phyloP scores from a whole-genome alignment of 148 eudicot genomes.

The Rheum nobile region DNA sequence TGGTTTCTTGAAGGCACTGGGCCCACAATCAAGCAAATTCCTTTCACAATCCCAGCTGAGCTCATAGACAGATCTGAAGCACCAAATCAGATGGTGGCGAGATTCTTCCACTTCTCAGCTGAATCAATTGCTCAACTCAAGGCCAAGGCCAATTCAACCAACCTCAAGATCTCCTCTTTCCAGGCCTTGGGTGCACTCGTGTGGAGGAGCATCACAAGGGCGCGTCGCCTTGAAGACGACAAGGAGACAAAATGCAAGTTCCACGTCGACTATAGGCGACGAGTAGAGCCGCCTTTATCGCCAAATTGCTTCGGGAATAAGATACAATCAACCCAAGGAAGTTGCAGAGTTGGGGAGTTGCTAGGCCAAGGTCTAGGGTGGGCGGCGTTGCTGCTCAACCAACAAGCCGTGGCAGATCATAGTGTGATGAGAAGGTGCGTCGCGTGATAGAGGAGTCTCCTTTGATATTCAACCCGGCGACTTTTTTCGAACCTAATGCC shows the following conservation, averaged over 20 bases:
- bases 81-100: slow-evolving; percentile 4
- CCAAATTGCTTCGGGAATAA: neutral
- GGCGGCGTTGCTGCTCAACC: slow-evolving; percentile 14
- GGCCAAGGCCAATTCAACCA: slow-evolving; percentile 12
- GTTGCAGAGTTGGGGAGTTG: neutral
- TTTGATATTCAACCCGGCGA: neutral
- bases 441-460: neutral
- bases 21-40: slow-evolving; percentile 10
- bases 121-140: slow-evolving; percentile 15
- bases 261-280: neutral
- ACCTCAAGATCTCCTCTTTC: neutral
- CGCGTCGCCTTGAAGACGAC: neutral
- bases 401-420: slow-evolving; percentile 14
- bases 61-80: neutral
- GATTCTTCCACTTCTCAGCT: slow-evolving; percentile 16
- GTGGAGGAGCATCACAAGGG: slow-evolving; percentile 8
- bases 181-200: neutral
- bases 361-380: slow-evolving; percentile 9
- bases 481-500: neutral
- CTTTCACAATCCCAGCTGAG: slow-evolving; percentile 11
- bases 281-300: neutral
- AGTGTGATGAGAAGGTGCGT: neutral
- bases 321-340: neutral
- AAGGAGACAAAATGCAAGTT: neutral
- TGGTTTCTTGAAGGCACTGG: slow-evolving; percentile 11